Percentiles rank a stretch among this genome's conserved stretches.
These are phyloP conservation scores for Astrocystis sublimbata DNA, from an alignment of 495 filamentous ascomycete species.

Conservation along the genomic window DNA sequence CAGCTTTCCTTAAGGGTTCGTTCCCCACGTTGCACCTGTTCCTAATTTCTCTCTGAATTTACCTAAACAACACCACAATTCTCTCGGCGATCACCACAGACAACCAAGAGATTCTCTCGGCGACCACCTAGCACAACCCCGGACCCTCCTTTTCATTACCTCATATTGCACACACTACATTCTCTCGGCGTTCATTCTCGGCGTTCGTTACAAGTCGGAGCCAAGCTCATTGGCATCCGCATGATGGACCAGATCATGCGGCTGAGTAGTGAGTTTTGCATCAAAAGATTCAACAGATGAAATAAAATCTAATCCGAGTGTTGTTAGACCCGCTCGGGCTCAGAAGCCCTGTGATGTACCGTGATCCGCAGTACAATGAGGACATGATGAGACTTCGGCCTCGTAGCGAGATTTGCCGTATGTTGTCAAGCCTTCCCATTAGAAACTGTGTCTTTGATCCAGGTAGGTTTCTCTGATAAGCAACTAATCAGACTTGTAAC, in stretches of 20 bases:
- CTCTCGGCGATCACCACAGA: no score
- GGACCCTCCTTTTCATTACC: no score
- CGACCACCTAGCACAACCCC: no score
- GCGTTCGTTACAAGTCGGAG: not conserved
- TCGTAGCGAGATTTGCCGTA: constrained; percentile 10
- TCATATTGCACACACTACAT: no score
- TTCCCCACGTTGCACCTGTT: not conserved
- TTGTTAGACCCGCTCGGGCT: not conserved
- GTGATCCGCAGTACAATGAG: not conserved
- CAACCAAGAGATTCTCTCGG: no score
- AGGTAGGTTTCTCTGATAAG: not conserved
- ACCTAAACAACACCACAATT: not conserved
- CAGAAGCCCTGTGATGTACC: not conserved
- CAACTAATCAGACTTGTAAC: not conserved
- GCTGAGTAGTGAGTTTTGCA: not conserved
- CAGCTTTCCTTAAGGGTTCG: no score
- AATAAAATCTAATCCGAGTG: not conserved
- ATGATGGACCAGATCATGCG: not conserved
- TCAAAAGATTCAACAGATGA: not conserved
- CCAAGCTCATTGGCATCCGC: not conserved
- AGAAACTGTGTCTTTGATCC: not conserved
- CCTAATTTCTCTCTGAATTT: not conserved
- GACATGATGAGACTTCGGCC: not conserved
- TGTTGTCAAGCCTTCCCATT: not conserved
- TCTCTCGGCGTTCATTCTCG: not conserved